Evolutionary conservation across 768 basidiomycete genomes (phyloP).

Genomic region (Sporobolomyces pararoseus): DNA sequence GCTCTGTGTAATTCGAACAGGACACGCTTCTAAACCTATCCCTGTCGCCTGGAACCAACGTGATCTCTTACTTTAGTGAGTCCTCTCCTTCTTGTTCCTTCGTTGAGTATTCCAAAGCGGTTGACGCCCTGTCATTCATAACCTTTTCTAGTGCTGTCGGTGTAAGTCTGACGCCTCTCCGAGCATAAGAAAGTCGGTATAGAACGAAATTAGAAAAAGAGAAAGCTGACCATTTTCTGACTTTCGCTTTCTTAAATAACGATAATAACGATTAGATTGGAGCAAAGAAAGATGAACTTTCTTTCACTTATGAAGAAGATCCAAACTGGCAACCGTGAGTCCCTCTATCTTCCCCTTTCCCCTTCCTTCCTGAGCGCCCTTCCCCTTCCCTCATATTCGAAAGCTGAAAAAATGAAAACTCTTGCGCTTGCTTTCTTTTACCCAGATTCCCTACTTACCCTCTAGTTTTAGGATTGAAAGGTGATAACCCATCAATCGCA

Average conservation of each 20-base stretch:
- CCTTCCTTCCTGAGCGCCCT: background rate
- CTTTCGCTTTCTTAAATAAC: no score
- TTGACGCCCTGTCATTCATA: background rate
- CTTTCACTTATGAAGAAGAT: conserved; percentile 60
- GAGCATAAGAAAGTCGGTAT: background rate
- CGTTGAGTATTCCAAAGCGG: background rate
- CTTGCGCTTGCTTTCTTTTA: no score
- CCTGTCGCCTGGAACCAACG: conserved; percentile 78
- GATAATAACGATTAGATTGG: no score
- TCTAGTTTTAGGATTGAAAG: conserved; percentile 68
- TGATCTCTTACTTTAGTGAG: conserved; percentile 62
- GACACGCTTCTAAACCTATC: conserved; percentile 48
- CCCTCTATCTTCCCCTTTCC: background rate
- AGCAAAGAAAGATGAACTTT: conserved; percentile 68
- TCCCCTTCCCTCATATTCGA: background rate
- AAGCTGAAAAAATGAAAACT: no score
- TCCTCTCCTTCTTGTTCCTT: conserved; percentile 39
- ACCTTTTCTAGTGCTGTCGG: conserved; percentile 4
- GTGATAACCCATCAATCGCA: conserved; percentile 64
- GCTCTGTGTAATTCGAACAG: background rate
- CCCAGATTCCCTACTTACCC: conserved; percentile 70
- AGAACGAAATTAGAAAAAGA: background rate
- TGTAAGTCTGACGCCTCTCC: conserved; percentile 55
- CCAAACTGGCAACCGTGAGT: conserved; percentile 61
- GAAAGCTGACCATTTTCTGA: no score